Conservation (phyloP, 2,329 filamentous ascomycete genomes). For the Cordyceps pruinosa region DNA sequence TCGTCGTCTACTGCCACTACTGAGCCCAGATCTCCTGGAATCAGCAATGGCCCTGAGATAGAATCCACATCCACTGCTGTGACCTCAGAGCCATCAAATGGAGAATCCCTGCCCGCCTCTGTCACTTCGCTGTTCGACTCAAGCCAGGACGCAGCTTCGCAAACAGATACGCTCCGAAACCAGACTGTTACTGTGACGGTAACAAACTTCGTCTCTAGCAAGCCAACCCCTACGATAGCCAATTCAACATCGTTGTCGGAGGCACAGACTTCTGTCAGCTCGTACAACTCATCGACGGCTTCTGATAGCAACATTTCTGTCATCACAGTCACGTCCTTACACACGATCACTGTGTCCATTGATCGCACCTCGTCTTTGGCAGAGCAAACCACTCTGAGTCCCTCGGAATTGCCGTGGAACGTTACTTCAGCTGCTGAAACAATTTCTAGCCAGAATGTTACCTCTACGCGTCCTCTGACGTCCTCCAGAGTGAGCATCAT, state of each 20-base stretch:
- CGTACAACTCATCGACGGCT: neutral
- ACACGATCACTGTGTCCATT: neutral
- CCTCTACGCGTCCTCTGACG: neutral
- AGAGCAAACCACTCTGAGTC: neutral
- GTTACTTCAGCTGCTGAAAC: neutral
- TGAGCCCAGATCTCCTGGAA: constrained; percentile 1
- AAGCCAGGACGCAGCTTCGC: neutral
- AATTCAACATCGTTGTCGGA: neutral
- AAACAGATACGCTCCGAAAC: neutral
- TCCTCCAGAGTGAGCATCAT: neutral
- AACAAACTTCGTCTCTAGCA: neutral
- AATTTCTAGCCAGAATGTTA: neutral
- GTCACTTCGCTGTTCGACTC: neutral
- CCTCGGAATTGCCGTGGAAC: neutral
- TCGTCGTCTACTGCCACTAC: neutral
- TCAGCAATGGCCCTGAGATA: constrained; percentile 1
- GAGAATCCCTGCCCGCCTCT: neutral
- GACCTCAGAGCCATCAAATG: neutral
- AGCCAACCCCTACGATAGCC: neutral
- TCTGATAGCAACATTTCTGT: neutral
- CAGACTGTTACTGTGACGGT: constrained; percentile 6
- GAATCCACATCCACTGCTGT: constrained; percentile 3
- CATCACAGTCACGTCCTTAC: constrained; percentile 3
- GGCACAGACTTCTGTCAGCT: neutral
- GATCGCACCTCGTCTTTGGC: neutral